phyloP scores from a whole-genome alignment of 352 stramenopile genomes.

The Vaucheria bursata region DNA sequence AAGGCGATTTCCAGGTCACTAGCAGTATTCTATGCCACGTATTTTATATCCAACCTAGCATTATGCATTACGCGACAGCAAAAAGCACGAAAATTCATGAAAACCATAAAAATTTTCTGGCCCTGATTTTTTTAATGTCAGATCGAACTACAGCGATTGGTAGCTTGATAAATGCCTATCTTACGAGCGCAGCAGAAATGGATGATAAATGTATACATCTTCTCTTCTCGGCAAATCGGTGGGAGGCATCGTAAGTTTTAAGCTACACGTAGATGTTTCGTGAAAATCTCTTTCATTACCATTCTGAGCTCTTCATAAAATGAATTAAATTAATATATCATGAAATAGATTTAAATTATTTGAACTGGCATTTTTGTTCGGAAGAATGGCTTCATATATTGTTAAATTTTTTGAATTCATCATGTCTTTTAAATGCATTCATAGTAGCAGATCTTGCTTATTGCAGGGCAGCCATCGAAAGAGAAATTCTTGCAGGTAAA shows the following conservation, averaged over 20 bases:
- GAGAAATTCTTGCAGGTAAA: conserved; percentile 60
- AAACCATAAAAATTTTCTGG: too few relatives aligned
- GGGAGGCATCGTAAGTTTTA: conserved; percentile 77
- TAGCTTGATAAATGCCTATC: conserved; percentile 91
- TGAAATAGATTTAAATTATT: neutral
- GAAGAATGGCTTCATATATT: neutral
- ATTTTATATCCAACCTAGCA: neutral
- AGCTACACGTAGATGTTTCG: neutral
- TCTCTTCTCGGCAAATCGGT: conserved; percentile 98
- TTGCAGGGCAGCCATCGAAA: conserved; percentile 37
- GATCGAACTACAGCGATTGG: conserved; percentile 79
- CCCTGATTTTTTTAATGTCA: conserved; percentile 54
- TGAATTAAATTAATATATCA: conserved; percentile 46
- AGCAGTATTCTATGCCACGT: too few relatives aligned
- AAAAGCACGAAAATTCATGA: too few relatives aligned
- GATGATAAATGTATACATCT: conserved; percentile 96
- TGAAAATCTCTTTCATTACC: conserved; percentile 27
- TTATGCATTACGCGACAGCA: neutral
- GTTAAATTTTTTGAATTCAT: conserved; percentile 17
- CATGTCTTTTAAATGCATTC: neutral
- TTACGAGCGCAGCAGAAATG: conserved; percentile 73
- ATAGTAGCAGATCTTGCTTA: neutral
- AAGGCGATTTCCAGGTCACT: conserved; percentile 58
- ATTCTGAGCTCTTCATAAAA: conserved; percentile 9
- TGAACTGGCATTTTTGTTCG: neutral